Evolutionary conservation across 352 stramenopile species (phyloP).

Genomic region (Thalassiosira sp.): DNA sequence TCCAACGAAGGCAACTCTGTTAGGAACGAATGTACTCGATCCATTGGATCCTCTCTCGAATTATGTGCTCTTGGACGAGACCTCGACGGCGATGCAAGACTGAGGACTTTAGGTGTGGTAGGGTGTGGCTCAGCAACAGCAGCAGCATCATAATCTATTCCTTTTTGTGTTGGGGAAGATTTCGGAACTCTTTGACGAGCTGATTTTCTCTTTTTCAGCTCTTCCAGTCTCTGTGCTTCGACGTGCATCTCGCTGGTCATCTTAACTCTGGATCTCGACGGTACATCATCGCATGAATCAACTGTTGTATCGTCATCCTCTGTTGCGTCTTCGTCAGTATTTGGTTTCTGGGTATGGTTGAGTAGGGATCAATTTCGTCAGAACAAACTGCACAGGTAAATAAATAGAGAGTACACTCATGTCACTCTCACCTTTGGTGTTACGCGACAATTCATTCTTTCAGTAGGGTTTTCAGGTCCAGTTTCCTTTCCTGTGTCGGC

Average conservation of each 20-base stretch:
- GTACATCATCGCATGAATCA: slow-evolving; percentile 36
- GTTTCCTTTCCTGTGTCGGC: slow-evolving; percentile 19
- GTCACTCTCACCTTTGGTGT: slow-evolving; percentile 26
- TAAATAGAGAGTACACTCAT: background rate
- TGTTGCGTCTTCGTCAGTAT: slow-evolving; percentile 12
- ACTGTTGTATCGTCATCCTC: slow-evolving; percentile 22
- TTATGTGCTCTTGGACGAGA: slow-evolving; percentile 15
- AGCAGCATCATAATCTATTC: slow-evolving; percentile 12
- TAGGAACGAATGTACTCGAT: slow-evolving; percentile 41
- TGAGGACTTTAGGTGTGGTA: background rate
- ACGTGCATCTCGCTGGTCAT: slow-evolving; percentile 21
- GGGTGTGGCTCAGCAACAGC: background rate
- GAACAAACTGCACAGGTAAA: slow-evolving; percentile 3
- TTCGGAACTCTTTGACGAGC: slow-evolving; percentile 14
- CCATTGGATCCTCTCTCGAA: slow-evolving; percentile 31
- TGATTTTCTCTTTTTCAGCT: slow-evolving; percentile 12
- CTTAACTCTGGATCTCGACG: slow-evolving; percentile 29
- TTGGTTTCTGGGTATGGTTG: background rate
- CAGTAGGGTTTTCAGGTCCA: slow-evolving; percentile 23
- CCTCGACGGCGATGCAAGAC: slow-evolving; percentile 10
- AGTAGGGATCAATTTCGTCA: background rate
- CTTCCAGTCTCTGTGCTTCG: slow-evolving; percentile 18
- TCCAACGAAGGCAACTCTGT: slow-evolving; percentile 36
- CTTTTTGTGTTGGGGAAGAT: background rate
- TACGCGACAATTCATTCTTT: slow-evolving; percentile 34